Base-by-base conservation (phyloP, 1,284 basidiomycete species). In the Pseudozyma tsukubaensis region DNA sequence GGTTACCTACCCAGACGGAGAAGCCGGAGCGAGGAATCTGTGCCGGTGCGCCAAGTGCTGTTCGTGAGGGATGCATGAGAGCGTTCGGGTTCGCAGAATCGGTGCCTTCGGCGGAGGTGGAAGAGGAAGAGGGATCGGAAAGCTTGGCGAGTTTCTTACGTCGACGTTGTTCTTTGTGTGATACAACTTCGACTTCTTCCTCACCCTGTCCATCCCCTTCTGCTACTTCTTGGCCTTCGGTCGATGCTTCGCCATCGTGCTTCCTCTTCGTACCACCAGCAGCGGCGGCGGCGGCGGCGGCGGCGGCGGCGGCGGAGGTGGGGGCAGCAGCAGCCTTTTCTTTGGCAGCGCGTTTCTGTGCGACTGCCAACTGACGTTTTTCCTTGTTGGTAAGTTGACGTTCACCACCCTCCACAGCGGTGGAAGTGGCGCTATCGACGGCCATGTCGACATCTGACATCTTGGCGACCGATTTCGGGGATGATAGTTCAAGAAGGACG, bases 241-340 rank as follows among this genome's bases (percentile, higher is more conserved):
- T 0, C 83, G 88, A 0, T 50, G 91, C n/a, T 92, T 91, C 92
- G 86, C 88, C 1, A 75, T 91, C 13, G 88, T 87, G 0, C 88
- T 92, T 43, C 85, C 88, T 54, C 39, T 59, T 61, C n/a, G 39
- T 16, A 1, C 43, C 54, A 6, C 39, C 5, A 12, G 45, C 1
- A 21, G 49, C 5, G 6, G 35, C 4, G 24, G 51, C 16, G 24
- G 12, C 40, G 36, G 35, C 29, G 29, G 29, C 1, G 32, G 52
- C 32, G 35, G 19, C 42, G 13, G 34, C 18, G n/a, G n/a, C n/a
- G 12, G 29, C 4, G 32, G 35, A n/a, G 10, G 47, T 10, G 24
- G 48, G 24, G 39, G 40, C 40, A 10, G 52, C 49, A 19, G 50
- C 62, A 16, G 62, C 68, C 2, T 58, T 40, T 45, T 74, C 66